A percentile compares a stretch with the other conserved stretches of the same genome.
These are phyloP conservation scores for Hymenochaete sp. DNA, from an alignment of 1,284 basidiomycete species.

Conservation along the genomic window DNA sequence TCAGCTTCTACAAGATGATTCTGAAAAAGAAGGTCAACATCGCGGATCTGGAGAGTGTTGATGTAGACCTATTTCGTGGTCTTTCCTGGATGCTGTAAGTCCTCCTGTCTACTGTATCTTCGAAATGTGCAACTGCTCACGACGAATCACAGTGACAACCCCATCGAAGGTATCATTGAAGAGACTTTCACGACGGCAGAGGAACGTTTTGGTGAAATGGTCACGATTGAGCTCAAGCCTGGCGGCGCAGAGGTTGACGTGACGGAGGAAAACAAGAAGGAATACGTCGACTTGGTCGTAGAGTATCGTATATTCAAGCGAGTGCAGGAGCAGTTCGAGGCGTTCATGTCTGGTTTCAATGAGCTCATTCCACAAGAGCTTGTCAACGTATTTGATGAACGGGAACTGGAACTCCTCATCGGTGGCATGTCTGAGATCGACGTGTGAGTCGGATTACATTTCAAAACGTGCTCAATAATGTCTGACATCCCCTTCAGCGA, in stretches of 20 bases:
- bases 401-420: conserved; percentile 92
- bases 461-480: not conserved
- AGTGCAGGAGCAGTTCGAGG: conserved; percentile 91
- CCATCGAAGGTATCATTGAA: conserved; percentile 90
- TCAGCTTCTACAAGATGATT: conserved; percentile 98
- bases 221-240: conserved; percentile 88
- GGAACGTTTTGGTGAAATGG: conserved; percentile 95
- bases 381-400: conserved; percentile 96
- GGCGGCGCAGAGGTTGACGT: conserved; percentile 80
- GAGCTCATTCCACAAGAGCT: conserved; percentile 94
- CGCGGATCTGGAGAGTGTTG: conserved; percentile 80
- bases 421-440: conserved; percentile 99
- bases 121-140: not conserved
- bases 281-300: conserved; percentile 92
- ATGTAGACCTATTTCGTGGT: conserved; percentile 80
- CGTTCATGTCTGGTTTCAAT: conserved; percentile 92
- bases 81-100: conserved; percentile 89
- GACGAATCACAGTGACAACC: conserved; percentile 63
- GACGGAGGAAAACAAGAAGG: conserved; percentile 98
- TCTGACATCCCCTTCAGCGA: conserved; percentile 40
- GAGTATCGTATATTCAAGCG: conserved; percentile 91
- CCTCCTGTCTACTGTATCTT: not conserved
- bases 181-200: conserved; percentile 94
- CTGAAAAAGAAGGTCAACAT: conserved; percentile 84
- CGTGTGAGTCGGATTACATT: conserved; percentile 46